Percentiles rank a stretch among this genome's conserved stretches.
These are phyloP conservation scores for Pedinophyceae sp. DNA, from an alignment of 139 green algal species.

Conservation along the genomic window DNA sequence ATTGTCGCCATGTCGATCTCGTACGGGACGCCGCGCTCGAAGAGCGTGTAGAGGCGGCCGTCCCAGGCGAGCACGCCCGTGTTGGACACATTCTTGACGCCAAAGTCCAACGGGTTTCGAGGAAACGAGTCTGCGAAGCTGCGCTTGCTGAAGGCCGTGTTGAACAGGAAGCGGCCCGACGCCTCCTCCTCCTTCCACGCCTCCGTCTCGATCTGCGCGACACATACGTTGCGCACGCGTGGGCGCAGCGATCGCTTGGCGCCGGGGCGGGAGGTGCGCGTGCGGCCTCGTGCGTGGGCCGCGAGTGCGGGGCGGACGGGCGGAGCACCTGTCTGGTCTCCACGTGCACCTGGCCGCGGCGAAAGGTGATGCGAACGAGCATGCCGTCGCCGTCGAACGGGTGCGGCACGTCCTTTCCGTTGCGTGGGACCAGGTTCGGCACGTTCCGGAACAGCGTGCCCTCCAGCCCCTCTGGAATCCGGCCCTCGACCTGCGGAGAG, in stretches of 20 bases:
- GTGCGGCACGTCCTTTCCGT: no score
- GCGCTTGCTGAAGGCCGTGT: background rate
- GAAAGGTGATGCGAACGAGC: background rate
- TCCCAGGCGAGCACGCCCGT: slow-evolving; percentile 3
- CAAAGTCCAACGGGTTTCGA: slow-evolving; percentile 1
- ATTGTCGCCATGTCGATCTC: background rate
- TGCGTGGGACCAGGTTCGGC: background rate
- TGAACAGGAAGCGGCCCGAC: slow-evolving; percentile 2
- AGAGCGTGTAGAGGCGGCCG: background rate
- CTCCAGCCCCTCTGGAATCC: background rate
- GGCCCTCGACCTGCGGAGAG: no score
- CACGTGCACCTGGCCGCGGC: slow-evolving; percentile 3
- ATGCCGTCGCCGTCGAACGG: background rate
- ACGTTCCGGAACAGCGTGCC: slow-evolving; percentile 3
- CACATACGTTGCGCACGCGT: no score
- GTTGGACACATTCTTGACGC: slow-evolving; percentile 2
- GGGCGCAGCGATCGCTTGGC: no score
- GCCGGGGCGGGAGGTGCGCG: no score
- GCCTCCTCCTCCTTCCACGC: background rate
- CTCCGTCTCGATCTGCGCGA: no score
- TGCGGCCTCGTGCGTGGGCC: no score
- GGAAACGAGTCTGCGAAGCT: background rate
- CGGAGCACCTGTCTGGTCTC: slow-evolving; percentile 2
- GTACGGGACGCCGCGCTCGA: background rate
- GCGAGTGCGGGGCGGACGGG: no score